Evolutionary conservation across 2,329 filamentous ascomycete species (phyloP), one percentile per base, ranked within the genome.

Genomic region (Cladophialophora psammophila): DNA sequence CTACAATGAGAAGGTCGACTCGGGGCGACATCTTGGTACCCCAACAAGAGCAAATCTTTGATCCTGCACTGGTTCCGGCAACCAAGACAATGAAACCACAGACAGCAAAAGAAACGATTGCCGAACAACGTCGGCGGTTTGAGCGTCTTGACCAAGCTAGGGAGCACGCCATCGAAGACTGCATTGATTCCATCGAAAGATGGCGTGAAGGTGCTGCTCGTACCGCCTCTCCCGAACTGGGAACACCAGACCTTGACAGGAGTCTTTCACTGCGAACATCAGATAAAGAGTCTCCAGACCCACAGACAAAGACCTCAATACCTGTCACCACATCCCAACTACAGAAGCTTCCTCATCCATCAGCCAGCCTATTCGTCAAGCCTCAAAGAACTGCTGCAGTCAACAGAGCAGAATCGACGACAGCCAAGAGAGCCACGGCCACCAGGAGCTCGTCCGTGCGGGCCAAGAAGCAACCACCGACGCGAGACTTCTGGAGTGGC

Each of bases 141-240:
- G 6, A 50, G 20, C 20, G 13, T 18, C 18, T 50, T 4, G 20
- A 3, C 45, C 8, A 26, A 50, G 15, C 18, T 10, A 10, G 20
- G 8, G 45, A 26, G 12, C n/a, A 50, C 18, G 45, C 45, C 13
- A 10, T 50, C 13, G 45, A 13, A 12, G 20, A 13, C 5, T 9
- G 45, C 20, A 50, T 77, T 10, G 32, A 74, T 6, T 71, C 73
- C 20, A 75, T 78, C 59, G 59, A 48, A 58, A 65, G 55, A 60
- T 8, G 52, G 63, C 20, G 64, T 40, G 50, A 62, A 66, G 56
- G 52, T 26, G 52, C 52, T 36, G 55, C 53, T 34, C 52, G 35
- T 3, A 48, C 40, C 2, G 38, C 35, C 20, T 69, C 67, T 7
- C 67, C 67, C 13, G 67, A 66, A 53, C 34, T 69, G 13, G 67